Base-by-base conservation (phyloP, 1,284 basidiomycete species). In the Malassezia yamatoensis region DNA sequence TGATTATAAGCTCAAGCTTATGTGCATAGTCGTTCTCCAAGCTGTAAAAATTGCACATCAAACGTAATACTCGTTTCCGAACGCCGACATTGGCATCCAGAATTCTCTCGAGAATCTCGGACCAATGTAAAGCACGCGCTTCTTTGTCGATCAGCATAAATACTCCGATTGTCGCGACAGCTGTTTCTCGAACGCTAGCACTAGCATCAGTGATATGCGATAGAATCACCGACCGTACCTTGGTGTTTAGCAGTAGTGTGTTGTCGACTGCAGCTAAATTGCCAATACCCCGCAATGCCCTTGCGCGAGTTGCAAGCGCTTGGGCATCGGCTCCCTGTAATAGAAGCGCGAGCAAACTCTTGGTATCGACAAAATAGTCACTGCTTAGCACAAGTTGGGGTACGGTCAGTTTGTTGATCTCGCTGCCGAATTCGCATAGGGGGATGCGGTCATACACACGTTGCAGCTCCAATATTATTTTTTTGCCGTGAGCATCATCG, bases 111-210 rank as follows among this genome's bases (percentile, higher is more conserved):
- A 86, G 83, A 37, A 99, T 86, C 74, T 84, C 83, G 38, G 81
- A 80, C 68, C 90, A 90, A 76, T 96, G 94, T 61, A 87, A 82
- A 3, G 82, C 81, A 0, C 88, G 87, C 24, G 94, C 83, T 54
- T 85, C 83, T 0, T 88, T 87, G 2, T 85, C 84, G 55, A 88
- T 85, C 24, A 91, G 82, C 76, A 96, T 84, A 70, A 96, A 94
- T 76, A 89, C 93, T 29, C 93, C 90, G 56, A 98, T 87, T 46
- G 98, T 79, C 60, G 94, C 90, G 8, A 98, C 87, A 5, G 93
- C 90, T 5, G 89, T 88, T 75, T 99, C 94, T 35, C 93, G 85
- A 16, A 98, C 94, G 24, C 86, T 85, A 0, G 91, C 85, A 0
- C 91, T 96, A 54, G 82, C 85, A 68, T 99, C 93, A 3, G 86